These are phyloP conservation scores for Isoetes taiwanensis DNA, from an alignment of 75 land plant genomes.

Conservation along the genomic window DNA sequence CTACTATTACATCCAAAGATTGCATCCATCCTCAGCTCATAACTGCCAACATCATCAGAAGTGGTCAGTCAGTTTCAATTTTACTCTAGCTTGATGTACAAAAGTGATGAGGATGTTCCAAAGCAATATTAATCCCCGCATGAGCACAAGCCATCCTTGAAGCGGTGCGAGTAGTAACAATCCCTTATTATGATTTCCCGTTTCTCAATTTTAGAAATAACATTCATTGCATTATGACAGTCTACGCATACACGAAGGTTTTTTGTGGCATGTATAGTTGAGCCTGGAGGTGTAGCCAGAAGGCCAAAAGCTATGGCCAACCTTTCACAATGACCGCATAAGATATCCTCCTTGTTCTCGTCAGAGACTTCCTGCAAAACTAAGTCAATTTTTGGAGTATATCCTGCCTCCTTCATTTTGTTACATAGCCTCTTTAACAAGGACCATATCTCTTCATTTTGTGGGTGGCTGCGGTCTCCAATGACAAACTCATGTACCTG, in stretches of 20 bases:
- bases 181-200: constrained; percentile 6
- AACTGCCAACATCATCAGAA: no score
- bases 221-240: constrained; percentile 5
- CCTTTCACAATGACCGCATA: constrained; percentile 9
- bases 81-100: no score
- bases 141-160: neutral
- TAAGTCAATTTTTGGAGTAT: neutral
- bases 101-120: no score
- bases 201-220: neutral
- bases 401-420: neutral
- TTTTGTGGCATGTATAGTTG: neutral
- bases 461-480: constrained; percentile 25
- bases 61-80: no score
- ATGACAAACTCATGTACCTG: constrained; percentile 26
- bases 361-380: neutral
- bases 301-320: constrained; percentile 10
- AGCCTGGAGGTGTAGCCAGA: neutral
- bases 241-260: constrained; percentile 12
- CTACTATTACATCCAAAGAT: no score
- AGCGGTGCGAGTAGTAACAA: neutral
- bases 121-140: constrained; percentile 9
- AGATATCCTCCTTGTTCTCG: neutral
- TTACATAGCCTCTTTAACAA: neutral
- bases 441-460: constrained; percentile 10
- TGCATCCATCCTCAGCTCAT: no score